Evolutionary conservation across 257 asterid species (phyloP).

Genomic region (Scutellaria baicalensis): DNA sequence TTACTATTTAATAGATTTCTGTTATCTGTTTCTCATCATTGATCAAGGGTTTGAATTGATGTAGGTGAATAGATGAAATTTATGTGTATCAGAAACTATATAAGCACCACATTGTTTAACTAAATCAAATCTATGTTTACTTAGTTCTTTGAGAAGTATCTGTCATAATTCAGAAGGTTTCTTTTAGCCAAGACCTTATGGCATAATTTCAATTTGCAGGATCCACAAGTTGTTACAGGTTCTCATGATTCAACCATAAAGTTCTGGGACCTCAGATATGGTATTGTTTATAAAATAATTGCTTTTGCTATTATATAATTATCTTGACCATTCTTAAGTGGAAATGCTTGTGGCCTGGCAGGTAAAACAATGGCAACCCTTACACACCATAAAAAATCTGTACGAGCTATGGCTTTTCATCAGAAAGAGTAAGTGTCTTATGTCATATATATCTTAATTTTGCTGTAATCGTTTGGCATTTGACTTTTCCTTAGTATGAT

Average conservation of each 20-base stretch:
- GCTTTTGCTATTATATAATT: neutral
- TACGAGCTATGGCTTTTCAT: conserved; percentile 81
- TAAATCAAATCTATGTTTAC: neutral
- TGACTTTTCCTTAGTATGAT: conserved; percentile 1
- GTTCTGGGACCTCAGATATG: conserved; percentile 89
- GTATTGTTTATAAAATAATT: conserved; percentile 22
- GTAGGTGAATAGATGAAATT: neutral
- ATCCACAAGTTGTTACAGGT: conserved; percentile 97
- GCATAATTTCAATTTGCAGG: conserved; percentile 44
- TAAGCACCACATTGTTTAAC: neutral
- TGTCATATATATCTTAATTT: neutral
- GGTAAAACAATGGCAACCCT: conserved; percentile 87
- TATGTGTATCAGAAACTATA: neutral
- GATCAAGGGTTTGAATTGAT: neutral
- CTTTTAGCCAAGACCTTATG: conserved; percentile 6
- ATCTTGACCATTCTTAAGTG: conserved; percentile 1
- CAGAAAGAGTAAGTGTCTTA: conserved; percentile 57
- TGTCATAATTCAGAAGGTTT: conserved; percentile 2
- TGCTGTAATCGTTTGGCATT: neutral
- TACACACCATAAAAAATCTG: conserved; percentile 87
- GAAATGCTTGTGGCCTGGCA: conserved; percentile 28
- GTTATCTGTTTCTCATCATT: neutral
- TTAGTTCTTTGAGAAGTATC: neutral
- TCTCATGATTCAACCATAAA: conserved; percentile 92
- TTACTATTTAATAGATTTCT: neutral